Base-by-base conservation (phyloP, 805 yeast species). In the Kluyveromyces nonfermentans region DNA sequence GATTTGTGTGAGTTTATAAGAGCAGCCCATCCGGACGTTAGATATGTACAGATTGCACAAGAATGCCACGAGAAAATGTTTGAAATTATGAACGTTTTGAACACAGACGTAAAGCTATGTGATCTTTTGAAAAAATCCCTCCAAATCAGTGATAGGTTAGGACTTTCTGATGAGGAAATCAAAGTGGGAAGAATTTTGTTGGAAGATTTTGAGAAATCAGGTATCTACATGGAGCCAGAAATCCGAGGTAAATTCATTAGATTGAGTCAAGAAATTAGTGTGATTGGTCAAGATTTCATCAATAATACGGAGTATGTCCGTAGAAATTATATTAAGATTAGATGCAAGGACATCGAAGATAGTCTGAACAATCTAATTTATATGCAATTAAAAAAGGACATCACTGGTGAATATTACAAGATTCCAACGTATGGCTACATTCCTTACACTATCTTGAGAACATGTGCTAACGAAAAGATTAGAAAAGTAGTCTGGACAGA, bases 1-100 rank as follows among this genome's bases (percentile, higher is more conserved):
- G 98, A 93, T 63, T 73, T 90, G 40, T 90, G 96, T 32, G 97
- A 89, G 54, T 90, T 90, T 65, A 78, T 93, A 22, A 69, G 97
- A 38, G 88, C 87, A 19, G 80, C 82, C 1, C 97, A 90, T 59
- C 97, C 97, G 1, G 75, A 80, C 50, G 68, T 68, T 40, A 63
- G 68, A 15, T 87, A 85, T 72, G 72, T 83, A 9, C 71, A 71
- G 33, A 89, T 88, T 1, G 96, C 98, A 1, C 95, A 90, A 56
- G 72, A 75, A 36, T 83, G 93, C 32, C 96, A 90, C 58, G 94
- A 86, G 53, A 70, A 78, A 50, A 77, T 90, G 84, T 90, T 82
- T 62, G 95, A 88, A 56, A 89, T 82, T 62, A 93, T 93, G 98
- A 93, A 88, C 62, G 74, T 82, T 42, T 69, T 93, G 37, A 93